Percentiles rank a stretch among this genome's conserved stretches.
These are phyloP conservation scores for Neoarthrinium moseri DNA, from an alignment of 2,329 filamentous ascomycete species.

Conservation along the genomic window DNA sequence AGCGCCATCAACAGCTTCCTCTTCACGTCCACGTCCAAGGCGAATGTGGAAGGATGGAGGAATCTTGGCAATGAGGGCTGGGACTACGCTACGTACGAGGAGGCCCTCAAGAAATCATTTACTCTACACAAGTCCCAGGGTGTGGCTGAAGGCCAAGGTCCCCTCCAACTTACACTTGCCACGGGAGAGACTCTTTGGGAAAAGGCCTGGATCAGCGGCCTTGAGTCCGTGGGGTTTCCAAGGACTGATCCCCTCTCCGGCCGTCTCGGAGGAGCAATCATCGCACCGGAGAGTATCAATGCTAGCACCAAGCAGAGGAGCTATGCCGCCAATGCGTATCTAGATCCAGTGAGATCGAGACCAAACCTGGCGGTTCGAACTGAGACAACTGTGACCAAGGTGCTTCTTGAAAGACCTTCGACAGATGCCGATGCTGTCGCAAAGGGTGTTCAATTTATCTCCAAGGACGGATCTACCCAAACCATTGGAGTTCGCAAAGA, in stretches of 20 bases:
- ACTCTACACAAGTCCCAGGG: not conserved
- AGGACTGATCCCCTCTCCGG: constrained; percentile 9
- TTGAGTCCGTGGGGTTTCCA: constrained; percentile 9
- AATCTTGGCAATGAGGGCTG: constrained; percentile 16
- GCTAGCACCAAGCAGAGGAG: constrained; percentile 10
- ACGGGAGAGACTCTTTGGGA: constrained; percentile 8
- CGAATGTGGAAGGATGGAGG: constrained; percentile 13
- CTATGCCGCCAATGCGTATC: constrained; percentile 14
- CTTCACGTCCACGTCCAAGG: constrained; percentile 11
- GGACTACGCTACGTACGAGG: constrained; percentile 13
- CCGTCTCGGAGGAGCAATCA: constrained; percentile 3
- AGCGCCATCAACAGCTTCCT: constrained; percentile 14
- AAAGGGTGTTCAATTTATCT: not conserved
- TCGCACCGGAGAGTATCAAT: constrained; percentile 12
- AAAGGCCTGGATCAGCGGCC: constrained; percentile 6
- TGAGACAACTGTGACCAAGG: constrained; percentile 4
- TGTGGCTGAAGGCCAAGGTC: constrained; percentile 3
- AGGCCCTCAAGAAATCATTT: constrained; percentile 7
- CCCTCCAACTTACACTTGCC: constrained; percentile 8
- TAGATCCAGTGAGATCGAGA: constrained; percentile 2
- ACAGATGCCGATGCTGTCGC: constrained; percentile 1
- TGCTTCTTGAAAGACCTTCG: constrained; percentile 4
- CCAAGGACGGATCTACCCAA: constrained; percentile 12
- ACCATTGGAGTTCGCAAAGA: constrained; percentile 31
- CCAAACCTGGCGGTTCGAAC: constrained; percentile 13